Conservation (phyloP, 2,329 filamentous ascomycete species). For the Aspergillus sp. region DNA sequence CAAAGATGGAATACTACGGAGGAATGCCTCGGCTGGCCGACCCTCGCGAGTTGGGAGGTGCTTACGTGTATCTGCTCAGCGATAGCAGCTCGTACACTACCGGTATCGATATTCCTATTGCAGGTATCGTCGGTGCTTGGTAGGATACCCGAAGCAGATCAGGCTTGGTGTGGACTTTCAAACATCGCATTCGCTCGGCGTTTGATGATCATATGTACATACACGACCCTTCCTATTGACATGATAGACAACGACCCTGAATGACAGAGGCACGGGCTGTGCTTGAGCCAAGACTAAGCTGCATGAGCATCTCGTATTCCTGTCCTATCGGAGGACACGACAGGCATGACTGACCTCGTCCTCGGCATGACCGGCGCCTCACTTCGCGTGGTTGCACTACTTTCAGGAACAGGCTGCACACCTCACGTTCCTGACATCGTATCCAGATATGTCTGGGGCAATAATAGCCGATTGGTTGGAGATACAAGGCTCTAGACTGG, state of each 20-base stretch:
- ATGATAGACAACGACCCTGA: not conserved
- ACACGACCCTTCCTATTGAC: not conserved
- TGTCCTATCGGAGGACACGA: not conserved
- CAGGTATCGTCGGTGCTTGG: constrained; percentile 41
- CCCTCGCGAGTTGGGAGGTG: constrained; percentile 57
- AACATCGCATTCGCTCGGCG: not conserved
- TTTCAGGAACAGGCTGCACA: not conserved
- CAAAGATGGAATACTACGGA: constrained; percentile 61
- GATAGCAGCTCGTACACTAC: constrained; percentile 47
- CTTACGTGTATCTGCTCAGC: constrained; percentile 59
- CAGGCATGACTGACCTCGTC: not conserved
- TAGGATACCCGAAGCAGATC: constrained; percentile 1
- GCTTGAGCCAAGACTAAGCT: constrained; percentile 4
- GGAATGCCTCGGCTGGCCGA: constrained; percentile 59
- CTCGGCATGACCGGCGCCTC: not conserved
- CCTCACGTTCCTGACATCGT: not conserved
- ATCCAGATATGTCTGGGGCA: not conserved
- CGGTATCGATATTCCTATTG: constrained; percentile 42
- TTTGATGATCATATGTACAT: not conserved
- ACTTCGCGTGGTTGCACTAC: not conserved
- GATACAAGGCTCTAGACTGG: not conserved
- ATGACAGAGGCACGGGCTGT: not conserved
- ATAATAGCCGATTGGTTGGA: not conserved
- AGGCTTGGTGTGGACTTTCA: not conserved
- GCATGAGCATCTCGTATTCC: constrained; percentile 3